phyloP scores from a whole-genome alignment of 352 stramenopile genomes.

The Phytophthora pinifolia region DNA sequence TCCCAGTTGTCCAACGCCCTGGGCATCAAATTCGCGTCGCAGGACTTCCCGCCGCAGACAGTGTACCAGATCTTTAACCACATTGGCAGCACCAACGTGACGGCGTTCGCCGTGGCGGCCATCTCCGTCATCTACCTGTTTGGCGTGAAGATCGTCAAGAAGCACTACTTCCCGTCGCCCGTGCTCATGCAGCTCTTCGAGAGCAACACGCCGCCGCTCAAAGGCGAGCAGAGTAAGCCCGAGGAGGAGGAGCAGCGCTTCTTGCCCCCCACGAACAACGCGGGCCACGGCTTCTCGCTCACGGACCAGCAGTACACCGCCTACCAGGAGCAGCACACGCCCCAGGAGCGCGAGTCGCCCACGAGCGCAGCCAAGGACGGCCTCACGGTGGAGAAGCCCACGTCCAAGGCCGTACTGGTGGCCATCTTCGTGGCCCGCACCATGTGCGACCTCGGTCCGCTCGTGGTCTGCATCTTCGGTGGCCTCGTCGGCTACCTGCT shows the following conservation, averaged over 20 bases:
- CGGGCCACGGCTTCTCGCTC: constrained; percentile 29
- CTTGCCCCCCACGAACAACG: too few relatives aligned
- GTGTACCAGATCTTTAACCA: constrained; percentile 52
- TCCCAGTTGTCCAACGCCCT: constrained; percentile 84
- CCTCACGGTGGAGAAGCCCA: neutral
- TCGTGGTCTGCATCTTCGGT: constrained; percentile 66
- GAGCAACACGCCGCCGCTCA: neutral
- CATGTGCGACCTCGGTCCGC: constrained; percentile 49
- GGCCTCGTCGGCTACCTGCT: constrained; percentile 47
- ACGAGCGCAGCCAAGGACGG: neutral
- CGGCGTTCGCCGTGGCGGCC: constrained; percentile 23
- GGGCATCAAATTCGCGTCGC: constrained; percentile 54
- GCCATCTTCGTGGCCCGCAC: constrained; percentile 34
- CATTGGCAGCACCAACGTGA: constrained; percentile 62
- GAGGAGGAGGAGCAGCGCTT: too few relatives aligned
- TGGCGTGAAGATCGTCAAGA: constrained; percentile 32
- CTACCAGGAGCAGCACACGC: constrained; percentile 16
- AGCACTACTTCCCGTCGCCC: constrained; percentile 25
- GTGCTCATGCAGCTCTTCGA: constrained; percentile 29
- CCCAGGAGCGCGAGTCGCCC: neutral
- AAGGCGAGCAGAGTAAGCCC: too few relatives aligned
- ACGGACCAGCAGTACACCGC: constrained; percentile 38
- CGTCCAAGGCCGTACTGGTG: constrained; percentile 1
- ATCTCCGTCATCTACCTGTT: constrained; percentile 52
- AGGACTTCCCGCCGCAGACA: constrained; percentile 50